A percentile compares a stretch with the other conserved stretches of the same genome.
Conservation (phyloP, 139 green algal genomes). For the Klebsormidium nitens region DNA sequence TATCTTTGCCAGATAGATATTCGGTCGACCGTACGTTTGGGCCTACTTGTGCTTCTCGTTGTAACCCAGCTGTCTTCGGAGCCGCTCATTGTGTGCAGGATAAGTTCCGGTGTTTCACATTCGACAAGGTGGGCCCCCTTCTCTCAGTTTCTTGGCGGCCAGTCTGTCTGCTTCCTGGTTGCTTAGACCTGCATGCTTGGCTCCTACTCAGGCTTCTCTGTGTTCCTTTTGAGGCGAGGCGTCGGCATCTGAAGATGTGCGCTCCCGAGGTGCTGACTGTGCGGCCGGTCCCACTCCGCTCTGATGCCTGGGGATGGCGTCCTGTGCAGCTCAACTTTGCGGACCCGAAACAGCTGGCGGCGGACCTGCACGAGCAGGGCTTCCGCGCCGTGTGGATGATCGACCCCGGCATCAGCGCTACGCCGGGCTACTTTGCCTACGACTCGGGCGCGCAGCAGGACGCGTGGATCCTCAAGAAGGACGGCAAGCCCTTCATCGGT, state of each 20-base stretch:
- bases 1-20: no score
- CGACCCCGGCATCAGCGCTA: conserved; percentile 24
- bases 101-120: conserved; percentile 31
- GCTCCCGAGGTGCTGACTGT: no score
- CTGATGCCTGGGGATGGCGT: no score
- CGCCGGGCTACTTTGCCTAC: conserved; percentile 18
- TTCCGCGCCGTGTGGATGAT: conserved; percentile 38
- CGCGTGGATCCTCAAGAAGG: conserved; percentile 14
- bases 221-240: no score
- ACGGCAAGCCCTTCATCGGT: conserved; percentile 26
- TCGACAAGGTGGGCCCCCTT: conserved; percentile 9
- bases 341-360: conserved; percentile 9
- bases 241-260: no score
- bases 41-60: no score
- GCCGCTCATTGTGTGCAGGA: no score
- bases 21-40: no score
- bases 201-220: no score
- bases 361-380: conserved; percentile 11
- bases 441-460: conserved; percentile 6
- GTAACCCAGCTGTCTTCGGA: no score
- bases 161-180: background rate
- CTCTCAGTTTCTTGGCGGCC: background rate
- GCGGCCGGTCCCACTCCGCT: no score
- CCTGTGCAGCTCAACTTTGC: conserved; percentile 24
- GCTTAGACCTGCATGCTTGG: no score